Base-by-base conservation (phyloP, 495 filamentous ascomycete species). In the Aspergillus baeticus region DNA sequence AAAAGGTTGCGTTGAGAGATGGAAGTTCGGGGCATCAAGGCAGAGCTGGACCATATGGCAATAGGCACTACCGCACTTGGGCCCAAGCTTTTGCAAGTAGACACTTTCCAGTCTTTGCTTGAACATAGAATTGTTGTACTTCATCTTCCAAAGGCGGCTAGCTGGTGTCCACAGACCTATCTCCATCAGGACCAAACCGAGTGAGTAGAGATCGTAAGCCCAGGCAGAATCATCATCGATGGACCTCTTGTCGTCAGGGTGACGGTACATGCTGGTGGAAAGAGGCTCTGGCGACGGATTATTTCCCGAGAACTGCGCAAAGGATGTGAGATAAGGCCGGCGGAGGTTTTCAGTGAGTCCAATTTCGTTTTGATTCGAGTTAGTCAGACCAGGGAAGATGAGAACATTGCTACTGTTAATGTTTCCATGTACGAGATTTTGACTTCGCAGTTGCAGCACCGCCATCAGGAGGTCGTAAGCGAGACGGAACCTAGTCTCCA, bases 101-200 rank as follows among this genome's bases (percentile, higher is more conserved):
- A 84, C 72, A 57, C 77, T 81, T 60, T 87, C 82, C 18, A 87
- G 72, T 21, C 84, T 75, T 18, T 77, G 71, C 60, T 86, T 85
- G 73, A 87, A 87, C 66, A 82, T 80, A n/a, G 73, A 71, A 11
- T 79, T 77, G 44, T 78, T 78, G 65, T 88, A 88, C 62, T 85
- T 86, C 61, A 80, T 68, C 61, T 88, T 88, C 82, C 81, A 87
- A 15, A 87, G 63, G 31, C 81, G 81, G 51, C 81, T 80, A 35
- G 96, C 77, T 3, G 88, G 85, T n/a, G 83, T 85, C 92, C 92
- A 97, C 1, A 96, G 77, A 22, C 92, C 92, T 54, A 97, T 87
- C 52, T 95, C 92, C 26, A 96, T 70, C 10, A 97, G 76, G 11
- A 96, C 77, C 62, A 96, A 81, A 34, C 90, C 91, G 2, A 97